Base-by-base conservation (phyloP, 225 moss, liverwort and hornwort species). In the Polytrichum formosum region DNA sequence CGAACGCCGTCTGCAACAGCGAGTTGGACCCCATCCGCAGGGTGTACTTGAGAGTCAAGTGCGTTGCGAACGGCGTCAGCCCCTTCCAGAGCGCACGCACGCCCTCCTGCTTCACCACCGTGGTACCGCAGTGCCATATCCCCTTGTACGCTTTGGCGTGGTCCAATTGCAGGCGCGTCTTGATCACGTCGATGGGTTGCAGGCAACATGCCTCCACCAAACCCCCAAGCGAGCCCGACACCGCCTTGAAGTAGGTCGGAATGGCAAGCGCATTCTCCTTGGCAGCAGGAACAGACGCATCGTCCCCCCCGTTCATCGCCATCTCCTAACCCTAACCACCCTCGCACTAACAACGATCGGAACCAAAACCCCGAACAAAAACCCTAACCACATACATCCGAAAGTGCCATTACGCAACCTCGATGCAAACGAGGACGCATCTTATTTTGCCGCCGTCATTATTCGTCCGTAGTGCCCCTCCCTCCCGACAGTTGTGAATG, bases 11-110 rank as follows among this genome's bases (percentile, higher is more conserved):
- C 54, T 94, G 94, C 6, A 98, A 82, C 22, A 92, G 30, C 18
- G 98, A 91, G 61, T 98, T 98, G 54, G 91, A 88, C 22, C 98
- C 98, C 98, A 98, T 98, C 21, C 94, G 92, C 73, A 94, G 78
- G 1, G 94, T 94, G 67, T 98, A 98, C 69, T 98, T 92, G 71
- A 98, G 72, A 10, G 94, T 98, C 1, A 98, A 69, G 64, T 94
- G 98, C 28, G 91, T 98, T 25, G 98, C 91, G 67, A 98, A 98
- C 7, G 98, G 98, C 17, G 98, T 94, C 65, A 98, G 64, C 63
- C 94, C 98, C 69, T 98, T 98, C 98, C 98, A 94, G 18, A 98
- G 60, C 53, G 98, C 94, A n/a, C 91, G 80, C 67, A 73, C 74
- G 67, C 94, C 98, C 70, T 98, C 94, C 22, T 81, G 75, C 68